Evolutionary conservation across 768 basidiomycete genomes (phyloP), one percentile per base, ranked within the genome.

Genomic region (Calocybe indica): DNA sequence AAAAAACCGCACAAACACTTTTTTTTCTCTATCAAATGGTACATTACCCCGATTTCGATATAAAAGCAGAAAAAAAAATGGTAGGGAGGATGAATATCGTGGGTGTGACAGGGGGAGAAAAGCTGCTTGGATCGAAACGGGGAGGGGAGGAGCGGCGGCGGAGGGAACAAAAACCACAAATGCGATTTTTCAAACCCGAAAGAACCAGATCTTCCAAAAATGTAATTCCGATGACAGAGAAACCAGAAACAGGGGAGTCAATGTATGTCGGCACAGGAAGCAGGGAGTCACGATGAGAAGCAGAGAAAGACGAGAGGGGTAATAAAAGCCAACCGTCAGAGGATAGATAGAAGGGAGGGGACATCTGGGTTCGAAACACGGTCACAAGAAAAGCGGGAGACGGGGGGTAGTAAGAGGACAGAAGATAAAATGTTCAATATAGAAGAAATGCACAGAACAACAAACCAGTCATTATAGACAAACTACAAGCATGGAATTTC

Each of bases 21-120:
- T 50, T 40, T 45, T 56, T 49, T 51, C 54, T 55, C 53, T 51
- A 53, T 47, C 54, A 56, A 57, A 48, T 58, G 52, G 52, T 62
- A 62, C 62, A 61, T 60, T 62, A 60, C 57, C 56, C 58, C 43
- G 44, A 45, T 54, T 44, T 50, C 49, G 42, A 50, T 45, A 44
- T 43, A 14, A 48, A 6, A 45, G 33, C 29, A 49, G 40, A 37
- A 39, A 32, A 37, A 39, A 32, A 4, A 22, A 22, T 22, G 22
- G 22, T 22, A 22, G 22, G 22, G 22, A 22, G 22, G 22, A 22
- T 22, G 22, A 4, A 4, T 22, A 22, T 22, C 22, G 22, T 22
- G 22, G 11, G 31, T 13, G 31, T 30, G 35, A 38, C 6, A 4
- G 22, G 4, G 22, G 22, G 4, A 22, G 22, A 22, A 22, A 22